These are phyloP conservation scores for Arthrobotrys conoides DNA, from an alignment of 2,329 filamentous ascomycete genomes.

Conservation along the genomic window DNA sequence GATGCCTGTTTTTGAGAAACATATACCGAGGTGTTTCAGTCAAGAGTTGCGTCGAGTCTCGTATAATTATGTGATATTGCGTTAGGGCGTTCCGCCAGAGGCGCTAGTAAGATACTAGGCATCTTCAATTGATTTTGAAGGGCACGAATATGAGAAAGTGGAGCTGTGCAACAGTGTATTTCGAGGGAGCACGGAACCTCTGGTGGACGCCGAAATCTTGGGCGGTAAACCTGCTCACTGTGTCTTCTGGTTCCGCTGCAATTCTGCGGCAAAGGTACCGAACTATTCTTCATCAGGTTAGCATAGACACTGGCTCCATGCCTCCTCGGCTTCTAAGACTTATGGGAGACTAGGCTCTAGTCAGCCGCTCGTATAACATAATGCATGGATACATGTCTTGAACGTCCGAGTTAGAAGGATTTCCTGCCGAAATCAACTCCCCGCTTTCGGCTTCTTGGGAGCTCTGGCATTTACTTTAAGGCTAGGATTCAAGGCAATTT, in stretches of 20 bases:
- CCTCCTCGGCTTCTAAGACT: constrained; percentile 28
- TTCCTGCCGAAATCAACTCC: constrained; percentile 15
- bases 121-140: constrained; percentile 3
- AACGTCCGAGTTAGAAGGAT: constrained; percentile 11
- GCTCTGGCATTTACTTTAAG: constrained; percentile 21
- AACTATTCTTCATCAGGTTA: constrained; percentile 45
- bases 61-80: constrained; percentile 3
- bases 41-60: background rate
- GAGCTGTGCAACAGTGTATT: constrained; percentile 12
- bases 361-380: constrained; percentile 58
- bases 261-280: constrained; percentile 48
- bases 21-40: constrained; percentile 7
- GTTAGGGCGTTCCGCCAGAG: constrained; percentile 36
- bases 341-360: constrained; percentile 26
- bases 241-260: constrained; percentile 33
- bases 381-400: constrained; percentile 35
- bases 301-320: constrained; percentile 18
- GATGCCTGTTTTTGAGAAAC: constrained; percentile 7
- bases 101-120: constrained; percentile 13
- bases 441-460: constrained; percentile 24
- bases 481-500: constrained; percentile 1
- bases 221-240: constrained; percentile 47
- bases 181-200: constrained; percentile 11
- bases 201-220: constrained; percentile 29
- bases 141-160: constrained; percentile 2